Conservation (phyloP, 1,139 yeast species). For the Chernovozyma aurita region DNA sequence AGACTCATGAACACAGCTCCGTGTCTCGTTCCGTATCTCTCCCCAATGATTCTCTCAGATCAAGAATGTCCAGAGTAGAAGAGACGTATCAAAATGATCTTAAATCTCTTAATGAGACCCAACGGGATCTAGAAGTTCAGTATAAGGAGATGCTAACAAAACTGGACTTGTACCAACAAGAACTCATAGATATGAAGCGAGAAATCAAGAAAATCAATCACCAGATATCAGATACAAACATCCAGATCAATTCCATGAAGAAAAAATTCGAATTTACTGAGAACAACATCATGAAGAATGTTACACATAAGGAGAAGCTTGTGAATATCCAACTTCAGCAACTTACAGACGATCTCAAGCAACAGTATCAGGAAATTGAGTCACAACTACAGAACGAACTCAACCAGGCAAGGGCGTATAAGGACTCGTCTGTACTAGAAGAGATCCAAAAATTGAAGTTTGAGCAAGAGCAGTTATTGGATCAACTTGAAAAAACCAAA, state of each 20-base stretch:
- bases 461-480: slow-evolving; percentile 10
- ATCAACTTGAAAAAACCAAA: slow-evolving; percentile 11
- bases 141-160: slow-evolving; percentile 13
- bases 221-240: slow-evolving; percentile 17
- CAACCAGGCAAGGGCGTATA: slow-evolving; percentile 20
- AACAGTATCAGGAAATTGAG: slow-evolving; percentile 28
- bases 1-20: background rate
- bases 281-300: slow-evolving; percentile 24
- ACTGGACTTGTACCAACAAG: slow-evolving; percentile 19
- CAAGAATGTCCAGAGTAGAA: slow-evolving; percentile 5
- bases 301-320: slow-evolving; percentile 23
- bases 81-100: slow-evolving; percentile 3
- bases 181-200: slow-evolving; percentile 19
- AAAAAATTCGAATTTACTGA: slow-evolving; percentile 24
- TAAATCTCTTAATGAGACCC: slow-evolving; percentile 1
- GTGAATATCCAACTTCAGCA: slow-evolving; percentile 22
- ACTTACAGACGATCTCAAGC: slow-evolving; percentile 18
- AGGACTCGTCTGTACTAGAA: slow-evolving; percentile 19
- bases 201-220: slow-evolving; percentile 18
- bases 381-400: slow-evolving; percentile 30
- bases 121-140: slow-evolving; percentile 13
- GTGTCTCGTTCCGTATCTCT: background rate
- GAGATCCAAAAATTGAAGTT: slow-evolving; percentile 16
- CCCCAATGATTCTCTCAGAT: slow-evolving; percentile 1
- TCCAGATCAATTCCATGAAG: slow-evolving; percentile 15